phyloP scores from a whole-genome alignment of 139 green algal species.

The Pseudopediastrum boryanum region DNA sequence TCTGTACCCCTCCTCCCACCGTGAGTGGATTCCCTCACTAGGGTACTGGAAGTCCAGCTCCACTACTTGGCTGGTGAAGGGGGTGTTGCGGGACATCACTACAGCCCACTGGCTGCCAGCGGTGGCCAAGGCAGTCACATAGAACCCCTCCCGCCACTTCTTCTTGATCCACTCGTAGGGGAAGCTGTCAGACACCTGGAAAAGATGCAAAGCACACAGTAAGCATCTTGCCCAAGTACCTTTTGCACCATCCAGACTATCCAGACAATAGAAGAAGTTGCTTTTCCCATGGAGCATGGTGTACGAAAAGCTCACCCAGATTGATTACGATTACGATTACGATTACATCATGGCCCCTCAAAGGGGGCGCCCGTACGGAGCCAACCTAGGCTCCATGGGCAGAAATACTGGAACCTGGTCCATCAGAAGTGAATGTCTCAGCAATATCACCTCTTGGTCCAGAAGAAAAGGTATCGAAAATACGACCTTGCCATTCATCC shows the following conservation, averaged over 20 bases:
- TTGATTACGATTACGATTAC: not conserved
- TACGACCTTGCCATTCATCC: too few species aligned
- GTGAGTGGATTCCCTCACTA: conserved; percentile 95
- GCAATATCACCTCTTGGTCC: too few species aligned
- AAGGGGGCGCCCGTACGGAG: too few species aligned
- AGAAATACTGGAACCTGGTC: too few species aligned
- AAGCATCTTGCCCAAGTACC: not conserved
- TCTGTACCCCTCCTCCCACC: conserved; percentile 95
- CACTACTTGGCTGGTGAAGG: conserved; percentile 78
- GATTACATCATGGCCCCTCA: too few species aligned
- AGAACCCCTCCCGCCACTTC: conserved; percentile 99
- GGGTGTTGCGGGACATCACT: conserved; percentile 96
- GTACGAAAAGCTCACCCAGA: not conserved
- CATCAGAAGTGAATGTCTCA: too few species aligned
- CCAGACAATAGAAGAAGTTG: not conserved
- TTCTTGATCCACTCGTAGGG: conserved; percentile 99
- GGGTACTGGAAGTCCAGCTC: conserved; percentile 99
- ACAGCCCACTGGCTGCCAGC: conserved; percentile 87
- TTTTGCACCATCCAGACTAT: not conserved
- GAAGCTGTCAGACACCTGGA: conserved; percentile 84
- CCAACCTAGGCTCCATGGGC: too few species aligned
- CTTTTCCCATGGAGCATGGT: not conserved
- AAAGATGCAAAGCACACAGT: too few species aligned
- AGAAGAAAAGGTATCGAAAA: too few species aligned
- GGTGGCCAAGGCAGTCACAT: conserved; percentile 96